Base-by-base conservation (phyloP, 2,329 filamentous ascomycete species). In the Conoideocrella luteorostrata region DNA sequence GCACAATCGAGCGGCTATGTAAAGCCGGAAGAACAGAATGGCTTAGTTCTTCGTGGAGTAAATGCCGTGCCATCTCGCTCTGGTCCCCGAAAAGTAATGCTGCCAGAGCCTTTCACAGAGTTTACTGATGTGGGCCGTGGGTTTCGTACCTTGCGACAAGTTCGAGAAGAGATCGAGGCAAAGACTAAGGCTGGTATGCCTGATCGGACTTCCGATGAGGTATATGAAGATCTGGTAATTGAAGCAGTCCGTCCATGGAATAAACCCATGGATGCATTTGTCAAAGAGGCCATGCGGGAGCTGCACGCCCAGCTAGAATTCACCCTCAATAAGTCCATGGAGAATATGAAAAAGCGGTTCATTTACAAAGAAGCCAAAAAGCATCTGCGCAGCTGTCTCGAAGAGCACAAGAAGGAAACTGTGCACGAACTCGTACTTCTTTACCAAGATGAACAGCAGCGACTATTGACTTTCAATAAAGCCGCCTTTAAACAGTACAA, bases 191-290 rank as follows among this genome's bases (percentile, higher is more conserved):
- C 77, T 0, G 80, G 81, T 0, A 69, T 81, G 51, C 79, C 78
- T 0, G 72, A 75, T 6, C 68, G 80, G 0, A 74, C 79, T 0
- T 74, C 80, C 0, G 71, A 76, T 0, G 74, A 77, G 29, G 79
- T 84, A 0, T 78, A 82, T 18, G 73, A 80, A 22, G 67, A 68
- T 0, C 66, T 86, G 13, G 79, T 76, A 36, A 65, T 70, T 13
- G 63, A 75, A n/a, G 74, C 75, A 0, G 73, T 86, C 2, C 56
- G 59, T 7, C 72, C 77, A 2, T 87, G 84, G 84, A 55, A 69
- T 2, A 53, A 54, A 0, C 79, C 80, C 0, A 67, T 82, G 37
- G 56, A 69, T 0, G 65, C 54, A 0, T 77, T 79, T 36, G 58
- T 78, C 5, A 51, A 62, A 4, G 59, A 67, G 5, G 73, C 75